Evolutionary conservation across 177 flowering plant species (phyloP), one percentile per base, ranked within the genome.

Genomic region (Tripterygium wilfordii): DNA sequence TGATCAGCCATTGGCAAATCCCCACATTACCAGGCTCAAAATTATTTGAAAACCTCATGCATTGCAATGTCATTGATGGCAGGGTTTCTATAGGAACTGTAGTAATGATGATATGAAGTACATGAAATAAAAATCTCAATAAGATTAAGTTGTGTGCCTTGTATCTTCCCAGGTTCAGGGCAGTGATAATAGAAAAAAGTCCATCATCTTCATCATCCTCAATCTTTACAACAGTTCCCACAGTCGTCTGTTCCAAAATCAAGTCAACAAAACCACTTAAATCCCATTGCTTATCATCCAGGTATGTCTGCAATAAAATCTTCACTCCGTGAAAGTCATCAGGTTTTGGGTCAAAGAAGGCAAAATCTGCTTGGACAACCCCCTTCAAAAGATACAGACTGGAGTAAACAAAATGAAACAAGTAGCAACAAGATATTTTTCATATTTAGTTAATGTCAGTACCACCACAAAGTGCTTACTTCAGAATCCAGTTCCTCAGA

Each of bases 291-390:
- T 55, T 63, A 53, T 75, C 60, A 50, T 80, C 95, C 41, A 87
- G 85, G 57, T 83, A 94, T 14, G 63, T 65, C 62, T 81, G 88
- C 41, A 94, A 69, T 63, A 94, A 65, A 47, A 61, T 72, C 77
- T 89, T 87, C 44, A 85, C 88, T 38, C 96, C 95, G 61, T 85
- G 86, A 48, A 94, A 94, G 53, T 94, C 96, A 43, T 63, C 67
- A 0, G 88, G 74, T 62, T 83, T 87, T 7, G 90, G 96, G 68
- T 87, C 95, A 58, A 85, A 89, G 72, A 87, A 89, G 26, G 68
- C 92, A 66, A 89, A 87, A 67, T 94, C 92, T 40, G 87, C 95
- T 78, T 84, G 89, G 27, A 88, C 75, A 20, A 37, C 58, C 52
- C 60, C 91, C 96, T 91, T 58, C 42, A 52, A 25, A 42, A 16